These are phyloP conservation scores for Kernera saxatilis DNA, from an alignment of 345 rosid species.

Conservation along the genomic window DNA sequence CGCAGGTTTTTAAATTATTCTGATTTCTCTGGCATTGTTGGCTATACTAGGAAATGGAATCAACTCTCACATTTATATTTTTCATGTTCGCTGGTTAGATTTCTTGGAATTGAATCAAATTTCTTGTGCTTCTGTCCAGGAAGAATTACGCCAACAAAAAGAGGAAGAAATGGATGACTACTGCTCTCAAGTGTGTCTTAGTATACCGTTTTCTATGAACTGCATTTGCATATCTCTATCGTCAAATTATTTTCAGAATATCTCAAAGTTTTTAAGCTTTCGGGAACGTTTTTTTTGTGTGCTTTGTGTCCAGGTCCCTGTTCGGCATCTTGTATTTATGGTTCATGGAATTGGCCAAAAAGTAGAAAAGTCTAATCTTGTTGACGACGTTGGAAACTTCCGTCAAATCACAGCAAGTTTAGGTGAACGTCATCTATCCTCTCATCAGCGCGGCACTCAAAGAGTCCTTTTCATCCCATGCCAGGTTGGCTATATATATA, in stretches of 20 bases:
- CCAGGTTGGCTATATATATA: constrained; percentile 53
- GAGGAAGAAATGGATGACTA: constrained; percentile 98
- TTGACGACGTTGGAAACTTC: constrained; percentile 85
- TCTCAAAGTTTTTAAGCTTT: not conserved
- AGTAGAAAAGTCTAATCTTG: constrained; percentile 94
- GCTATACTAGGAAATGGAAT: not conserved
- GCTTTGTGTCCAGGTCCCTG: constrained; percentile 75
- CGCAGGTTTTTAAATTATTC: constrained; percentile 48
- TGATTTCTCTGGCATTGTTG: no score
- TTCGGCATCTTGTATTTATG: constrained; percentile 93
- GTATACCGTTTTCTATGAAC: not conserved
- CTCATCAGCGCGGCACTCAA: constrained; percentile 67
- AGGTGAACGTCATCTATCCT: constrained; percentile 69
- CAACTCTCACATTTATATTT: not conserved
- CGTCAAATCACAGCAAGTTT: constrained; percentile 79
- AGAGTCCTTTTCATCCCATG: constrained; percentile 94
- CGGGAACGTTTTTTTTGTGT: constrained; percentile 4
- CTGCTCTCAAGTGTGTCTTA: constrained; percentile 74
- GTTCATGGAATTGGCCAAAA: constrained; percentile 99
- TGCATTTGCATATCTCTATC: not conserved
- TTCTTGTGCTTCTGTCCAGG: constrained; percentile 37
- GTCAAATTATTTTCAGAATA: not conserved
- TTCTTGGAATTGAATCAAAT: not conserved
- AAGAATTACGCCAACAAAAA: constrained; percentile 76
- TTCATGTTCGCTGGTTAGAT: constrained; percentile 2